Base-by-base conservation (phyloP, 202 grass and related monocot species). In the Saccharum hybrid region DNA sequence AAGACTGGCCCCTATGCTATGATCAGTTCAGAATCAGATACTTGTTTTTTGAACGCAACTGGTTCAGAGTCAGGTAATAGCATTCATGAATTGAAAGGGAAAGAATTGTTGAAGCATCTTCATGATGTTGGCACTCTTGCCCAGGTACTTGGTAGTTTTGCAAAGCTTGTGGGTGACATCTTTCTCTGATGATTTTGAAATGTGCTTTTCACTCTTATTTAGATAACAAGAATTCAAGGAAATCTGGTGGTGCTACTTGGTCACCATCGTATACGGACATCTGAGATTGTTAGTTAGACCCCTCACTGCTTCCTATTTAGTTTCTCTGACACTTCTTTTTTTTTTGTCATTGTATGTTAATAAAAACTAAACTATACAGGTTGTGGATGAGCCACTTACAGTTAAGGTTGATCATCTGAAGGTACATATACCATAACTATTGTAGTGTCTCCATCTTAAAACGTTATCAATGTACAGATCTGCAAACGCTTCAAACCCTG, bases 401-500 rank as follows among this genome's bases (percentile, higher is more conserved):
- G 93, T 98, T 41, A 98, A 96, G 74, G 86, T 98, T 71, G 93
- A 98, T 66, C 96, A 98, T 87, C 81, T 98, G 28, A 96, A 98
- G 93, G 96, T 96, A 93, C 51, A 33, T 64, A 68, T 69, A 59
- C 62, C n/a, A 66, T 43, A 22, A 19, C 57, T 38, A 15, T 56
- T 76, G 38, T 72, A 56, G 13, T 38, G 56, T 37, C 38, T 68
- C 16, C 21, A 21, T 72, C 26, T 78, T 36, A 45, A 78, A 28
- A 66, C 8, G 0, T 33, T 63, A 19, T 48, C 10, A 19, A 46
- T 82, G 54, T 72, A 46, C 26, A 63, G 12, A 72, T 63, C 11
- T 37, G 31, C 43, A 82, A 63, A 63, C 21, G 3, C 3, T 23
- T 37, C 16, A 64, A 51, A 51, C 40, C 10, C 7, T 63, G 68